phyloP scores from a whole-genome alignment of 495 filamentous ascomycete genomes.

The Talaromyces liani region DNA sequence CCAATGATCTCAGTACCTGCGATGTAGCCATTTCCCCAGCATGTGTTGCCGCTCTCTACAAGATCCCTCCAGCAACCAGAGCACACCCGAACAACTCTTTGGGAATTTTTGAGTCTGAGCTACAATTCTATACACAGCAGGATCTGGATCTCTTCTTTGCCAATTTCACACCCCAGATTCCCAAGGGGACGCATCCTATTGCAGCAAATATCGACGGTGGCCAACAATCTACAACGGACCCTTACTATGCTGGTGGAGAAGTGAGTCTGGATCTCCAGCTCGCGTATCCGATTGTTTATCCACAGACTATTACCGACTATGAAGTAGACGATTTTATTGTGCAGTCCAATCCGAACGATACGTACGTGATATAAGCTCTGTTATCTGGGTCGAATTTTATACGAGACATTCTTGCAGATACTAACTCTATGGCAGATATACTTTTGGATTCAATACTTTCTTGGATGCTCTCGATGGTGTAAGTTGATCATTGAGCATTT shows the following conservation, averaged over 20 bases:
- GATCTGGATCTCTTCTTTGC: constrained; percentile 53
- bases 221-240: constrained; percentile 23
- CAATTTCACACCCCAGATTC: constrained; percentile 33
- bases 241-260: constrained; percentile 27
- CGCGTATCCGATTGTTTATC: constrained; percentile 40
- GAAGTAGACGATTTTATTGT: constrained; percentile 45
- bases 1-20: constrained; percentile 13
- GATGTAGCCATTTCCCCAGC: constrained; percentile 30
- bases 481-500: neutral
- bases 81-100: constrained; percentile 35
- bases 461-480: constrained; percentile 50
- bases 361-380: constrained; percentile 2
- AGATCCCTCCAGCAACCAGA: constrained; percentile 33
- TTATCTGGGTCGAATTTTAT: no score
- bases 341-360: constrained; percentile 29
- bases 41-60: constrained; percentile 47
- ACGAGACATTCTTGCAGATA: neutral
- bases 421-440: constrained; percentile 13
- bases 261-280: constrained; percentile 41
- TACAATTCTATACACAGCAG: constrained; percentile 40
- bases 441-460: constrained; percentile 40
- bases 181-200: constrained; percentile 35
- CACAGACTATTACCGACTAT: constrained; percentile 48
- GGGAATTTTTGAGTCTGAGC: constrained; percentile 43
- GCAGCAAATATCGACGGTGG: constrained; percentile 34